These are phyloP conservation scores for Sporisorium reilianum DNA, from an alignment of 1,284 basidiomycete species.

Conservation along the genomic window DNA sequence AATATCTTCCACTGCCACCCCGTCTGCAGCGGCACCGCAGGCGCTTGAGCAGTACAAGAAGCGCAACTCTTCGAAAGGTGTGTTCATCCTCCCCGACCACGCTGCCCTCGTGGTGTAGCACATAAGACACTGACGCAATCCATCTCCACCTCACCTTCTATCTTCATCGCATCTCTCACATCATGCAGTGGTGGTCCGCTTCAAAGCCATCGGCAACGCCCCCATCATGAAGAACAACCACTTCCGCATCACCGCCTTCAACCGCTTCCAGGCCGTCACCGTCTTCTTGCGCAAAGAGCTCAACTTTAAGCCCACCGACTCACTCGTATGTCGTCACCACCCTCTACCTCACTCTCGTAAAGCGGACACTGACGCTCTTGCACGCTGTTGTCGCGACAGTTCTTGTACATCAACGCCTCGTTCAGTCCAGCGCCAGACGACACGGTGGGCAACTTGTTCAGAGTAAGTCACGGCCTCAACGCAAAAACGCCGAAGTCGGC, in stretches of 20 bases:
- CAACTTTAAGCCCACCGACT: constrained; percentile 86
- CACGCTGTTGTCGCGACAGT: constrained; percentile 73
- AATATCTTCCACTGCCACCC: constrained; percentile 1
- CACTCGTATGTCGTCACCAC: constrained; percentile 79
- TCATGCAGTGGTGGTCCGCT: constrained; percentile 86
- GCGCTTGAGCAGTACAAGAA: constrained; percentile 66
- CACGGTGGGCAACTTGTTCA: constrained; percentile 85
- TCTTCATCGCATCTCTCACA: too few species aligned
- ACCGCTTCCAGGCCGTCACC: constrained; percentile 94
- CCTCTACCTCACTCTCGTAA: background rate
- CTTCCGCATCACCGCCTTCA: constrained; percentile 95
- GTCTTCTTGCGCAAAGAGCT: constrained; percentile 91
- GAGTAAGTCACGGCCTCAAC: constrained; percentile 50
- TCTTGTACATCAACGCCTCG: constrained; percentile 97
- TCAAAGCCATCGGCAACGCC: constrained; percentile 98
- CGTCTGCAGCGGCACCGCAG: constrained; percentile 37
- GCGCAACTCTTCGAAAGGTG: constrained; percentile 63
- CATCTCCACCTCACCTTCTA: background rate
- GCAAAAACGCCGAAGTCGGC: too few species aligned
- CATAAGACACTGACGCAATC: background rate
- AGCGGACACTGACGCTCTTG: background rate
- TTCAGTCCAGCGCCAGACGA: constrained; percentile 95
- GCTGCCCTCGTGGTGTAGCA: background rate
- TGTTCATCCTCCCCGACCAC: background rate
- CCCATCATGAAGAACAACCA: constrained; percentile 96